Conservation (phyloP, 352 stramenopile genomes). For the Chrysophaeum taylorii region DNA sequence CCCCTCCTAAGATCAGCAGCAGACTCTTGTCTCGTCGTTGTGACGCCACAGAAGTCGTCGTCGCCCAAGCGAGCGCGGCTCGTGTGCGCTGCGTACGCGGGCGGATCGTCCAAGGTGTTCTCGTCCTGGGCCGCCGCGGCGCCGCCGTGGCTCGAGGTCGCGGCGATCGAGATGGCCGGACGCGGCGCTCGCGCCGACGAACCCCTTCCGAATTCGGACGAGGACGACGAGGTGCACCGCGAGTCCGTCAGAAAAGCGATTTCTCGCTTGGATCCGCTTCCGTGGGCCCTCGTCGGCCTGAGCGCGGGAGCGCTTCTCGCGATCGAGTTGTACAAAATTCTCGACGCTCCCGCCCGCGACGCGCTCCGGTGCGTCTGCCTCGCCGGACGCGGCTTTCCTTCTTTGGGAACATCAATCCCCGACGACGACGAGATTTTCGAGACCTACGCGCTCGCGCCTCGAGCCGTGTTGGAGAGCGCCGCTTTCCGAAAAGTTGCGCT, state of each 20-base stretch:
- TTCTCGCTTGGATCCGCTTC: neutral
- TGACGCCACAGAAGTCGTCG: neutral
- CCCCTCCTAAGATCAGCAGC: too few relatives aligned
- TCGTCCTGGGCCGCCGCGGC: neutral
- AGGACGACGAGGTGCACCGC: neutral
- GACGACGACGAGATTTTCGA: neutral
- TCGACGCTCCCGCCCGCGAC: neutral
- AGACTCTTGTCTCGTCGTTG: neutral
- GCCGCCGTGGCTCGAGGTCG: neutral
- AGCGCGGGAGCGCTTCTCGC: neutral
- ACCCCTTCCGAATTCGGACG: neutral
- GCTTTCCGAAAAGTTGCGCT: neutral
- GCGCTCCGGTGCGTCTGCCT: neutral
- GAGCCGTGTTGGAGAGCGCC: neutral
- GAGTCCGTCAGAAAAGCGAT: neutral
- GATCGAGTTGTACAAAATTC: neutral
- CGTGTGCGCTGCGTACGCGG: neutral
- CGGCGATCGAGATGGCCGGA: neutral
- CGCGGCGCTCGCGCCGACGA: constrained; percentile 7
- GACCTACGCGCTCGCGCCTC: neutral
- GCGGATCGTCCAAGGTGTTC: neutral
- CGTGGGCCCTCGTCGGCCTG: neutral
- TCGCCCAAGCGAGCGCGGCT: neutral
- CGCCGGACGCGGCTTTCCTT: neutral
- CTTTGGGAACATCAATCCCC: neutral